A percentile compares a stretch with the other conserved stretches of the same genome.
Evolutionary conservation across 495 filamentous ascomycete genomes (phyloP).

Genomic region (Daldinia decipiens): DNA sequence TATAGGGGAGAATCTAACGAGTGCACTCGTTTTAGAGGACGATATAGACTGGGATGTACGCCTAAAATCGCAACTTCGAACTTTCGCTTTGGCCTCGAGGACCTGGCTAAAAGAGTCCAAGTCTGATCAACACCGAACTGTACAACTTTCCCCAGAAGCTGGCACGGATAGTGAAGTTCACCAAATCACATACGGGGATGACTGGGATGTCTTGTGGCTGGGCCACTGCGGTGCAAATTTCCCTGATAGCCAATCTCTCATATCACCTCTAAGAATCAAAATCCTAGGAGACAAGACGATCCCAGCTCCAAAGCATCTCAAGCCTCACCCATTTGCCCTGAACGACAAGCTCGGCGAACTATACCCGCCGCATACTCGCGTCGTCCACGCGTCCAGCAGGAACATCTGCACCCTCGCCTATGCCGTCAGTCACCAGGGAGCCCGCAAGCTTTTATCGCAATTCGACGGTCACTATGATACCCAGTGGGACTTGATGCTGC

Average conservation of each 20-base stretch:
- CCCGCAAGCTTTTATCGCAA: slow-evolving; percentile 54
- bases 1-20: slow-evolving; percentile 50
- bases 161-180: not conserved
- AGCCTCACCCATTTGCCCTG: slow-evolving; percentile 57
- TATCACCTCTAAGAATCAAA: slow-evolving; percentile 46
- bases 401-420: slow-evolving; percentile 60
- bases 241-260: slow-evolving; percentile 29
- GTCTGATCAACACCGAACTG: not conserved
- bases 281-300: slow-evolving; percentile 55
- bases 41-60: slow-evolving; percentile 63
- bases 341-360: slow-evolving; percentile 50
- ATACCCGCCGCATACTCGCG: slow-evolving; percentile 56
- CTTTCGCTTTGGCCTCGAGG: slow-evolving; percentile 50
- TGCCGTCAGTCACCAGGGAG: slow-evolving; percentile 57
- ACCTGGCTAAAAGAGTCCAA: slow-evolving; percentile 41
- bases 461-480: slow-evolving; percentile 51
- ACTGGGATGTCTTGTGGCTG: slow-evolving; percentile 63
- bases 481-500: slow-evolving; percentile 59
- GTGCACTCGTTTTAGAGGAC: slow-evolving; percentile 61
- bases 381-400: slow-evolving; percentile 54
- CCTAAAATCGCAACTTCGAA: slow-evolving; percentile 55
- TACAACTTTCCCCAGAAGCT: slow-evolving; percentile 1
- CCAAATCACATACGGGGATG: slow-evolving; percentile 51
- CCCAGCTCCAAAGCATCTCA: slow-evolving; percentile 52
- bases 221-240: slow-evolving; percentile 61